Evolutionary conservation across 177 flowering plant species (phyloP), one percentile per base, ranked within the genome.

Genomic region (Vitis hybrid): DNA sequence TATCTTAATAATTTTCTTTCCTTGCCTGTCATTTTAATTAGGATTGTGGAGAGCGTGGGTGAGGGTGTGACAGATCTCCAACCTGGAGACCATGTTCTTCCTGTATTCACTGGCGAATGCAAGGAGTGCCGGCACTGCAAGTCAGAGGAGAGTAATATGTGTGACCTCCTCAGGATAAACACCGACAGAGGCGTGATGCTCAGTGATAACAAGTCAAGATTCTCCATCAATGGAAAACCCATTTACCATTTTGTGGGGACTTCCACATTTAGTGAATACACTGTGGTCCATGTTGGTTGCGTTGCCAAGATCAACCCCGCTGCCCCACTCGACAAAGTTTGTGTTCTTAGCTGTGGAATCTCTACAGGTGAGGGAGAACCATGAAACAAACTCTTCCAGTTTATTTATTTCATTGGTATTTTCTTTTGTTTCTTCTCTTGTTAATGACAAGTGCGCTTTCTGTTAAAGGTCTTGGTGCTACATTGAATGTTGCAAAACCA

Each of bases 11-110:
- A 19, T 4, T 55, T 62, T 0, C 18, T 70, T 46, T 18, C 6
- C 56, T 60, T 24, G 2, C 27, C 27, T 24, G 2, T 24, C 2
- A 24, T 24, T 63, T 66, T 64, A 57, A 63, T 52, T 52, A 86
- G 89, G 61, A 79, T 87, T 67, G 87, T 85, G 60, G 88, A 87
- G 79, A 87, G 90, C 52, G 87, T 85, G 0, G 91, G 91, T 14
- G 85, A 81, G 52, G 91, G 86, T 0, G 87, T 87, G 63, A 85
- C 85, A 2, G 89, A 82, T 11, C 78, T 87, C 8, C 15, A 78
- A 65, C 85, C 84, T 1, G 89, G 88, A 1, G 91, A 87, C 52
- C 86, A 87, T 71, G 91, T 87, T 7, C 85, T 87, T 4, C 89
- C 91, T 1, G 78, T 85, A 8, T 87, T 84, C 79, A 85, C 87